Base-by-base conservation (phyloP, 2,329 filamentous ascomycete species). In the Zymoseptoria passerinii region DNA sequence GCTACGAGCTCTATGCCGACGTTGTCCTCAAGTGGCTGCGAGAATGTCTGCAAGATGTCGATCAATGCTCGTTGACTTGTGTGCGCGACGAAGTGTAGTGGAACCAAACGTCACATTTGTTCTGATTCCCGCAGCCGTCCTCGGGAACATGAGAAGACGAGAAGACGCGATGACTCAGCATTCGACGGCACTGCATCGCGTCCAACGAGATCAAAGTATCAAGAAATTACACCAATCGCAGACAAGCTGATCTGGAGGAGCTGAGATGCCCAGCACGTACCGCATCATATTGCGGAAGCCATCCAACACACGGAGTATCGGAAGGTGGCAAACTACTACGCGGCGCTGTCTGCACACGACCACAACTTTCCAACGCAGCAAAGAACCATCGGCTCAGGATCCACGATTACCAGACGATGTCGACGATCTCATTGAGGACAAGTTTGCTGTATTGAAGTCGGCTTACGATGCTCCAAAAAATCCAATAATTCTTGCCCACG, bases 401-500 rank as follows among this genome's bases (percentile, higher is more conserved):
- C 64, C 66, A 8, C 64, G 67, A 9, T 61, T 68, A 13, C 50
- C 49, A 10, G 56, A 63, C 29, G 61, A 61, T 19, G 50, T 65
- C 28, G 67, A 61, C 35, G 55, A 65, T 4, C 50, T 70, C 50
- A 66, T 69, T 54, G 60, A 79, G 63, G 82, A 87, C 70, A 81
- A 87, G 65, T 88, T 82, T 70, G 83, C 84, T 5, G 74, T 76
- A 6, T 74, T 88, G 53, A 77, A 80, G 52, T 76, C 81, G 13
- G 73, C 77, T 58, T 88, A 88, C 70, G 71, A 71, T 54, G 71
- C 73, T 8, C 81, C 78, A 49, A 81, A 81, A 67, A 69, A 85
- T 65, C 81, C 83, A 1, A 79, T 86, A 55, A 78, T 86, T 53
- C 80, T 86, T 8, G 83, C 83, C 4, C 83, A 86, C 71, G 83